Evolutionary conservation across 129 eudicot genomes (phyloP), one percentile per base, ranked within the genome.

Genomic region (Escallonia herrerae): DNA sequence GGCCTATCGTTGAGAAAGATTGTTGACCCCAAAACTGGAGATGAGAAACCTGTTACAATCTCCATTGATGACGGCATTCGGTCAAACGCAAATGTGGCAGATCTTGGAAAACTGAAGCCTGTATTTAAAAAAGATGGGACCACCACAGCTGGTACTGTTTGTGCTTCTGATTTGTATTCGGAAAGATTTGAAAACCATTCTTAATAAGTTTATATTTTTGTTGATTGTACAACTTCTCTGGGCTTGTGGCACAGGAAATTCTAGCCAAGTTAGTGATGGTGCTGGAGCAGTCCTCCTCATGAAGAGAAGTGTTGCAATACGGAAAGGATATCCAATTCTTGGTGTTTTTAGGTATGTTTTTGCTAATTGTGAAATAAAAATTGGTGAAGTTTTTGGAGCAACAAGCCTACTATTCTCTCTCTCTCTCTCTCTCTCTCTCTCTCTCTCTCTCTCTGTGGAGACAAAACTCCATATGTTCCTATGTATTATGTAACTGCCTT

Each of bases 211-310:
- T 4, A 7, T 4, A n/a, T 64, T 10, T 56, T 22, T 22, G 33
- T 22, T 52, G 48, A 14, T 51, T 59, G 47, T 53, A 47, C 56
- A 6, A 46, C 8, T 56, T 22, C 41, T 47, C 11, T 56, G 62
- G 42, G 43, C 56, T 75, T 22, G 38, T 49, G 5, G 8, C 47
- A 72, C 77, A 85, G 97, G 97, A 65, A 94, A 93, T 58, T 91
- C 98, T 47, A 91, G 96, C 79, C 98, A 88, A 65, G 95, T 93
- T 59, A 85, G 84, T 79, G 98, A 93, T 76, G 98, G 95, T 74
- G 98, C 98, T 75, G 98, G 95, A 79, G 98, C 89, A 5, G 96
- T 91, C 54, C 95, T 91, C 40, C 77, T 85, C 46, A 91, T 91
- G 97, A 91, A 85, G 81, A 83, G 98, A 84, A 88, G 89, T 77